These are phyloP conservation scores for Phytophthora fragariaefolia DNA, from an alignment of 352 stramenopile genomes.

Conservation along the genomic window DNA sequence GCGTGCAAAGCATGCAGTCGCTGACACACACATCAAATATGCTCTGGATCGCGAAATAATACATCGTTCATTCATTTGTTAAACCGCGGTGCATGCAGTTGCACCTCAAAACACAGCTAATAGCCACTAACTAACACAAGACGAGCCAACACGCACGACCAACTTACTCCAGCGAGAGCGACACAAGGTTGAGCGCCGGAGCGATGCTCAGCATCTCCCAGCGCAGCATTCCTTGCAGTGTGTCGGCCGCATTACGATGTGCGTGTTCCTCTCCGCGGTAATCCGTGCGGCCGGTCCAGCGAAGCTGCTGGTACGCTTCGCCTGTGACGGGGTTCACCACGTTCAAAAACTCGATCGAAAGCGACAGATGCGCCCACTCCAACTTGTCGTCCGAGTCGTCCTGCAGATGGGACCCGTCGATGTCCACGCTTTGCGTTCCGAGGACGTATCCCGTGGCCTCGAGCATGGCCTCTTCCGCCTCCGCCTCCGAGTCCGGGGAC, in stretches of 20 bases:
- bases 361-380: conserved; percentile 50
- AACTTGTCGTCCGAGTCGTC: conserved; percentile 29
- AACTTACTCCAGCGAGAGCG: conserved; percentile 32
- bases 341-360: conserved; percentile 55
- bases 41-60: conserved; percentile 29
- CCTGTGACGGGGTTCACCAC: conserved; percentile 40
- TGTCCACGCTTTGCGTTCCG: conserved; percentile 53
- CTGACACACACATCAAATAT: conserved; percentile 25
- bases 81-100: conserved; percentile 18
- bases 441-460: too few relatives aligned
- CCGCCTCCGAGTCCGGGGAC: too few relatives aligned
- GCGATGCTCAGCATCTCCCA: conserved; percentile 54
- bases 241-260: conserved; percentile 50
- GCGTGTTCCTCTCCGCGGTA: conserved; percentile 52
- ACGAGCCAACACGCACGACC: conserved; percentile 13
- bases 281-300: conserved; percentile 56
- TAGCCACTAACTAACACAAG: conserved; percentile 4
- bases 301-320: conserved; percentile 45
- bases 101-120: conserved; percentile 6
- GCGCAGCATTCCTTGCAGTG: conserved; percentile 45
- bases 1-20: not conserved
- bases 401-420: conserved; percentile 27
- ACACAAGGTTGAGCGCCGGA: conserved; percentile 44
- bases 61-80: conserved; percentile 21
- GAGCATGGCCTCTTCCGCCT: too few relatives aligned